Base-by-base conservation (phyloP, 2,329 filamentous ascomycete species). In the Cercospora sp. region DNA sequence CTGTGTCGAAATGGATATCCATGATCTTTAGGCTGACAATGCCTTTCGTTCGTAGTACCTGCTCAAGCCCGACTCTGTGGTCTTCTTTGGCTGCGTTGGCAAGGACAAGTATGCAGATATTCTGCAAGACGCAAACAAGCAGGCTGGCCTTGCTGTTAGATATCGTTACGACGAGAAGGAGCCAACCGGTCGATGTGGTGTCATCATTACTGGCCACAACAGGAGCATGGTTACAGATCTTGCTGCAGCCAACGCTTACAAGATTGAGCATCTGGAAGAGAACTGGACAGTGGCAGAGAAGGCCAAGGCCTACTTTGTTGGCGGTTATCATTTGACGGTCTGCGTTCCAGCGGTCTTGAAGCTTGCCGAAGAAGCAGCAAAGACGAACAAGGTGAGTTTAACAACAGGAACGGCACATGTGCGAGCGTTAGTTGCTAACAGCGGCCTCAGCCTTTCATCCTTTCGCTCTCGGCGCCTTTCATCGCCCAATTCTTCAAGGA, bases 401-500 rank as follows among this genome's bases (percentile, higher is more conserved):
- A 18, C 63, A 24, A 24, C 16, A 34, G 12, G 30, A 66, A 63
- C 12, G 57, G 18, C 61, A 68, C 60, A 10, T 40, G 59, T 65
- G 65, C 65, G 30, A 24, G 63, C 61, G 66, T 61, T 40, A 45
- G 5, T 51, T 63, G 59, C 72, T 73, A 62, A 73, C 55, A 37
- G 18, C 16, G 34, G 18, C 40, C 61, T 34, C 69, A 87, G 86
- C 79, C 86, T 70, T 97, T 98, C 81, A 88, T 94, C 76, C 89
- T 99, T 75, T 96, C 93, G 74, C 88, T 99, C 70, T 95, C 93
- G 62, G 95, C 95, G 7, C 95, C 95, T 69, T 99, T 99, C 86
- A 97, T 99, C 78, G 85, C 91, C 45, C 91, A 97, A 80, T 97
- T 97, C 87, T 99, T 98, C 90, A 97, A 97, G 86, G 94, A 97